A percentile compares a stretch with the other conserved stretches of the same genome.
Evolutionary conservation across 2,329 filamentous ascomycete genomes (phyloP).

Genomic region (Albophoma yamanashiensis): DNA sequence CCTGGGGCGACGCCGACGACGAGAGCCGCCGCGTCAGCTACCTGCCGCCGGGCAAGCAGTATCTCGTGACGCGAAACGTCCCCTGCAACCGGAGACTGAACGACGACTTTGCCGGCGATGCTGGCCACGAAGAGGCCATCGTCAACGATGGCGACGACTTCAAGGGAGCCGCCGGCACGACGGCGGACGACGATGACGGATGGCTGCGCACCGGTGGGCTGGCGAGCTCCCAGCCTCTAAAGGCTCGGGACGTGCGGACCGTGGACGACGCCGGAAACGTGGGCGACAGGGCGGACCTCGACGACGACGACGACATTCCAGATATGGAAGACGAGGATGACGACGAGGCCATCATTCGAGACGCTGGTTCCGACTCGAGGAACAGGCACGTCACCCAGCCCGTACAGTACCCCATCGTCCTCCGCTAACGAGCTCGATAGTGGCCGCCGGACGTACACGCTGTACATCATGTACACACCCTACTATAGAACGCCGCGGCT

Average conservation of each 20-base stretch:
- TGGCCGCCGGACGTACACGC: conserved; percentile 82
- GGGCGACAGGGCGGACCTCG: conserved; percentile 59
- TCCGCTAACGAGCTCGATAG: conserved; percentile 29
- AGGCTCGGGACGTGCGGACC: conserved; percentile 72
- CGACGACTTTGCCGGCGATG: conserved; percentile 85
- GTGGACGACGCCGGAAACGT: conserved; percentile 84
- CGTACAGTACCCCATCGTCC: background rate
- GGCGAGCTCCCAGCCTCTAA: conserved; percentile 63
- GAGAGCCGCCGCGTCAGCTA: conserved; percentile 67
- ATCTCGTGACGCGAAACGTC: conserved; percentile 85
- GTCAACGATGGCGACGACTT: conserved; percentile 69
- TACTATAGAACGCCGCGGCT: conserved; percentile 94
- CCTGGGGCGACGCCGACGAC: conserved; percentile 85
- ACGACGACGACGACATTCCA: conserved; percentile 81
- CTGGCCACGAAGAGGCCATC: conserved; percentile 75
- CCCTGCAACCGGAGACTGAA: conserved; percentile 87
- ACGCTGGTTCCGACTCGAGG: conserved; percentile 41
- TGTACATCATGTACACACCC: conserved; percentile 96
- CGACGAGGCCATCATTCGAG: conserved; percentile 90
- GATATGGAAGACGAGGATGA: conserved; percentile 99
- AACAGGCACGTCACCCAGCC: conserved; percentile 27
- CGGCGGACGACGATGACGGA: conserved; percentile 64
- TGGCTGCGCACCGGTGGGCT: conserved; percentile 85
- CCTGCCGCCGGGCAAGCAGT: conserved; percentile 86
- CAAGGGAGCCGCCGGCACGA: conserved; percentile 30